Evolutionary conservation across 1,284 basidiomycete genomes (phyloP).

Genomic region (Austroboletus niveus): DNA sequence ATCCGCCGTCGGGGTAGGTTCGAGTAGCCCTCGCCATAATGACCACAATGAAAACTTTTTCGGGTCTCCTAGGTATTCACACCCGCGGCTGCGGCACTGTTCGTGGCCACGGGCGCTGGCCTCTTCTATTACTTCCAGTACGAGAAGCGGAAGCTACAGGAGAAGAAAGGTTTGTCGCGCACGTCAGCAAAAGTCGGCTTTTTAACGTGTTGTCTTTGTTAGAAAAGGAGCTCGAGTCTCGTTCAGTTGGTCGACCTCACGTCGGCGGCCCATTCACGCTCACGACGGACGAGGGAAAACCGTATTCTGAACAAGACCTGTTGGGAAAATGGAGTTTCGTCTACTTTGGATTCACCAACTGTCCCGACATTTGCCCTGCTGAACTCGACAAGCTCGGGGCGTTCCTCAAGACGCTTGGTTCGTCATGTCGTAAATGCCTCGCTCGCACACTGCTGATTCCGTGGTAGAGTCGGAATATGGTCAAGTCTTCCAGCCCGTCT

Average conservation of each 20-base stretch:
- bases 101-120: slow-evolving; percentile 78
- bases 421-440: slow-evolving; percentile 26
- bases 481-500: slow-evolving; percentile 77
- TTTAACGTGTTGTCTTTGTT: background rate
- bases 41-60: background rate
- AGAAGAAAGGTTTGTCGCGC: slow-evolving; percentile 58
- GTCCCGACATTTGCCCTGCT: slow-evolving; percentile 98
- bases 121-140: slow-evolving; percentile 87
- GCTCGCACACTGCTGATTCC: background rate
- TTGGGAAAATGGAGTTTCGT: slow-evolving; percentile 86
- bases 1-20: slow-evolving; percentile 43
- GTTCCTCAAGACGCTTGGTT: slow-evolving; percentile 77
- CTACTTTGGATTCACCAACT: slow-evolving; percentile 98
- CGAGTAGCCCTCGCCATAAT: background rate
- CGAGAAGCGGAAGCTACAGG: slow-evolving; percentile 81
- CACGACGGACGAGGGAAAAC: slow-evolving; percentile 61
- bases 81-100: slow-evolving; percentile 78
- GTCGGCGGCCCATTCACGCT: slow-evolving; percentile 91
- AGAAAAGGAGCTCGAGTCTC: slow-evolving; percentile 68
- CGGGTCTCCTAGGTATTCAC: slow-evolving; percentile 73
- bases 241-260: slow-evolving; percentile 64
- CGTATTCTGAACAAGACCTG: slow-evolving; percentile 84
- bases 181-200: background rate
- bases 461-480: slow-evolving; percentile 63
- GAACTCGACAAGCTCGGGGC: slow-evolving; percentile 95